Conservation (phyloP, 2,329 filamentous ascomycete genomes). For the Coleophoma eucalyptorum region DNA sequence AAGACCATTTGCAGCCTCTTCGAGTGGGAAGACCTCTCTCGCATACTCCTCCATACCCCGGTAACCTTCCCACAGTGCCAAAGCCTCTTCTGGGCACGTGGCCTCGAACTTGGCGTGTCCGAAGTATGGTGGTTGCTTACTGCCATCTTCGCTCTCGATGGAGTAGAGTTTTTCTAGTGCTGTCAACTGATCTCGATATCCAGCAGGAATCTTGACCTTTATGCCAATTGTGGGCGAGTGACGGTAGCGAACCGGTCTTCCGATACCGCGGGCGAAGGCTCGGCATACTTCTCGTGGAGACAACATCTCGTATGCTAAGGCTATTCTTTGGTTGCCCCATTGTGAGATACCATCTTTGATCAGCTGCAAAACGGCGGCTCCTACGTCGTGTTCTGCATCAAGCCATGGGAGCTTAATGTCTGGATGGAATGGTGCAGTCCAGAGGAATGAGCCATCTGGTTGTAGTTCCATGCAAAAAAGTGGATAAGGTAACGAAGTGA, state of each 20-base stretch:
- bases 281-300: constrained; percentile 79
- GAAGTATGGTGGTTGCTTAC: constrained; percentile 58
- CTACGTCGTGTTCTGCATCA: constrained; percentile 94
- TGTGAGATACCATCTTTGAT: constrained; percentile 89
- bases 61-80: constrained; percentile 87
- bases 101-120: constrained; percentile 52
- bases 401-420: constrained; percentile 89
- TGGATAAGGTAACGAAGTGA: constrained; percentile 87
- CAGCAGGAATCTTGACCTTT: constrained; percentile 79
- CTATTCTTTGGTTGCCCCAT: constrained; percentile 78
- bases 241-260: constrained; percentile 74
- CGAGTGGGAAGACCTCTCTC: constrained; percentile 86
- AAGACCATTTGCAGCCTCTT: constrained; percentile 90
- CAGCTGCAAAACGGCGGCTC: constrained; percentile 85
- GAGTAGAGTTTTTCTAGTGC: constrained; percentile 57
- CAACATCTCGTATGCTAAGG: constrained; percentile 85
- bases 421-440: constrained; percentile 92
- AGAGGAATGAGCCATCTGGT: constrained; percentile 79
- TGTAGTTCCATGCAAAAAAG: constrained; percentile 93
- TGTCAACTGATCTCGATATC: constrained; percentile 85
- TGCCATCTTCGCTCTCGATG: constrained; percentile 34
- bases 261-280: constrained; percentile 74
- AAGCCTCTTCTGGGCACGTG: constrained; percentile 69
- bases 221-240: constrained; percentile 71
- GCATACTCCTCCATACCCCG: constrained; percentile 92